Evolutionary conservation across 306 rosid genomes (phyloP), one percentile per base, ranked within the genome.

Genomic region (Lathyrus oleraceus): DNA sequence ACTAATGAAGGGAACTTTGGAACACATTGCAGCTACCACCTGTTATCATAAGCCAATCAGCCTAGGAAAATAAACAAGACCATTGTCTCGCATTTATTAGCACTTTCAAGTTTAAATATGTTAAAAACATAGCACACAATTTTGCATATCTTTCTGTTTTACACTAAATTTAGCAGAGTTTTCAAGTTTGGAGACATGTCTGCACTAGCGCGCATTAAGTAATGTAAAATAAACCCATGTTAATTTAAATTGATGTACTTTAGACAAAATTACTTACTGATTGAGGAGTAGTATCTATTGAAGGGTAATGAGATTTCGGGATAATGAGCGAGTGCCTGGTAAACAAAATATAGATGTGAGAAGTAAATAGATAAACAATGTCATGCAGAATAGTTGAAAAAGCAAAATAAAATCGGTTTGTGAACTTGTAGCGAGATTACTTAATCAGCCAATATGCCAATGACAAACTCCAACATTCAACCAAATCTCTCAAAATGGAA

Each of bases 11-110:
- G 99, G 99, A 7, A 94, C 96, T 89, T 94, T 94, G 16, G 99
- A 94, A 81, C 95, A 88, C 99, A 94, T 94, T 65, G 97, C 96
- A 49, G 95, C 96, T 63, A 94, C 62, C 65, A 94, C 92, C 99
- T 94, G 90, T 61, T 61, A 76, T 20, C 81, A 71, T 52, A 73
- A 78, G 71, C 20, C 71, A 62, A 65, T 61, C 76, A 43, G 67
- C 40, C 61, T 75, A 40, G 32, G 65, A 15, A 74, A 43, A 65
- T 45, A 19, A 61, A 71, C 23, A 53, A 54, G 45, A 67, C 44
- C 54, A 38, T 10, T 14, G 38, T 13, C 5, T 67, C 36, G 30
- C 32, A 57, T 53, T 32, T n/a, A 19, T 12, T 63, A 38, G 8
- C 60, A 56, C 40, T 28, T 71, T 49, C 38, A 21, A 52, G 35